Evolutionary conservation across 257 asterid genomes (phyloP), one percentile per base, ranked within the genome.

Genomic region (Leonotis leonurus): DNA sequence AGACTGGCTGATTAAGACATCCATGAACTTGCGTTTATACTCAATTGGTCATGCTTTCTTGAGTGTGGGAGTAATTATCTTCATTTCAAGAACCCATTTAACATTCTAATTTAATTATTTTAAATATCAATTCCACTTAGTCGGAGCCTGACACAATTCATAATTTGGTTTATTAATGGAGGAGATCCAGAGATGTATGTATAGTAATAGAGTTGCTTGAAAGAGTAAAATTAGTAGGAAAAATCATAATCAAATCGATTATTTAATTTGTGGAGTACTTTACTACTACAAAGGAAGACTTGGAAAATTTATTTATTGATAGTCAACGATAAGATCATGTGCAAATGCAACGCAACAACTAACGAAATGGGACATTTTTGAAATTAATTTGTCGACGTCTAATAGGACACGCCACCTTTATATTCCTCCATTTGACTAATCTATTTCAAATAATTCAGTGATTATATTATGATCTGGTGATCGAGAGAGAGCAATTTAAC

Each of bases 11-110:
- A 43, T 18, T 35, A 3, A 1, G 44, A 27, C 70, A 61, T 10
- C 20, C 32, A 54, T n/a, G 54, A 73, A 35, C 35, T 44, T 48
- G 39, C 12, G 74, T 68, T 55, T 54, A 62, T 8, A 63, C 53
- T 40, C 63, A 9, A 60, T 13, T 16, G 13, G 26, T 44, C 5
- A 45, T 4, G 48, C 14, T 12, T 27, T 9, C 4, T 20, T 57
- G 66, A 57, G 53, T 68, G 73, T 68, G 56, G 73, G 56, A 25
- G 30, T n/a, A n/a, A n/a, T n/a, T n/a, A n/a, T n/a, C n/a, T n/a
- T 37, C 35, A 37, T 16, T 49, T 25, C 50, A 27, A 8, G 36
- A 24, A 12, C 50, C 13, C 6, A 29, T 10, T 55, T 32, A 33
- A 20, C 45, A 3, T 56, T 12, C 56, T 4, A 50, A 50, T 49